Evolutionary conservation across 2,329 filamentous ascomycete genomes (phyloP), one percentile per base, ranked within the genome.

Genomic region (Knufia fluminis): DNA sequence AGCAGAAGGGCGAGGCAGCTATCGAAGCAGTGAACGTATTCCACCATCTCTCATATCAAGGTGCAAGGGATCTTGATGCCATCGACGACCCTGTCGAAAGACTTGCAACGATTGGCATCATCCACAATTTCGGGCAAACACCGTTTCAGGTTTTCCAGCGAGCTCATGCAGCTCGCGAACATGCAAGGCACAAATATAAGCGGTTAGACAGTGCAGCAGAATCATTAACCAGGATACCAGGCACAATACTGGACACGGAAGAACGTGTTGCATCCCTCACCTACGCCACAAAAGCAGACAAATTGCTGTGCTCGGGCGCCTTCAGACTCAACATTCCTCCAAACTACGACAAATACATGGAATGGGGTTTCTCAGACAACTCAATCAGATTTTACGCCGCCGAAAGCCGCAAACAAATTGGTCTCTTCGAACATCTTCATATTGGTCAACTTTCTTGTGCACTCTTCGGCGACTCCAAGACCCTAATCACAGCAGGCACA

Each of bases 61-160:
- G 92, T 4, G 89, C 91, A 2, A 94, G 86, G 56, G 87, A 98
- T 64, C 72, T 98, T 3, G 92, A 98, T 64, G 83, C 82, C 46
- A 97, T 98, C 52, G 80, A 83, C 6, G 91, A 97, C 62, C 85
- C 86, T 0, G 80, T 91, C 49, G 90, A 97, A 66, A 78, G 89
- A 38, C 74, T 89, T 4, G 86, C 91, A 3, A 91, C 89, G 0
- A 96, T 95, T 48, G 88, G 88, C 28, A 94, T 96, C 58, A 97
- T 98, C 59, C 91, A 98, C 67, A 97, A 97, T 60, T 98, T 98
- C 66, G 92, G 92, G 0, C 92, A 98, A 65, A 98, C 94, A 1
- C 92, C 94, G 1, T 86, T 94, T 59, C 94, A 98, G 64, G 85
- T 97, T 14, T 98, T 97, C 64, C 78, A 80, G 39, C 83, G 84